These are phyloP conservation scores for Albugo candida DNA, from an alignment of 352 stramenopile genomes.

Conservation along the genomic window DNA sequence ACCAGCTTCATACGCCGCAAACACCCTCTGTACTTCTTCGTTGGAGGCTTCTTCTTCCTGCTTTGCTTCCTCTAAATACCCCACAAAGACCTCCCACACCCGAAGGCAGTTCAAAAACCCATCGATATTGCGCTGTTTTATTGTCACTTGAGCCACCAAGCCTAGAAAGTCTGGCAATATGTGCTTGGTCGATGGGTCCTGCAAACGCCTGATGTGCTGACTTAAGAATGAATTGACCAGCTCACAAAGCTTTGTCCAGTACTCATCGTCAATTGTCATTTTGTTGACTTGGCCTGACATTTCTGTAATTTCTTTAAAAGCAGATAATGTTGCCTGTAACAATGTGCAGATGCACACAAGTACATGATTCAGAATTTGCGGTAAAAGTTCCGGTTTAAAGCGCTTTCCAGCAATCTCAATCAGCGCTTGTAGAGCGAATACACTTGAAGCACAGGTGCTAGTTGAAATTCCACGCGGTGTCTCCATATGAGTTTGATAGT, in stretches of 20 bases:
- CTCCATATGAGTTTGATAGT: slow-evolving; percentile 12
- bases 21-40: slow-evolving; percentile 20
- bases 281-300: slow-evolving; percentile 13
- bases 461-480: no score
- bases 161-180: slow-evolving; percentile 36
- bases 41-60: slow-evolving; percentile 41
- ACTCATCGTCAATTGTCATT: slow-evolving; percentile 23
- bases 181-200: slow-evolving; percentile 24
- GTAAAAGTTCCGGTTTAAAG: slow-evolving; percentile 18
- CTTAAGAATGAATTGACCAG: slow-evolving; percentile 58
- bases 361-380: slow-evolving; percentile 30
- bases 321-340: slow-evolving; percentile 19
- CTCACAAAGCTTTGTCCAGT: slow-evolving; percentile 53
- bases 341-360: slow-evolving; percentile 32
- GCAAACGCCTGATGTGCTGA: slow-evolving; percentile 48
- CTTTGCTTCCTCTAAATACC: slow-evolving; percentile 60
- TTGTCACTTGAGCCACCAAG: slow-evolving; percentile 35
- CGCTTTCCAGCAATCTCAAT: slow-evolving; percentile 48
- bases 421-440: slow-evolving; percentile 31
- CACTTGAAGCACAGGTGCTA: slow-evolving; percentile 24
- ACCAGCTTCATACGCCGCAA: slow-evolving; percentile 46
- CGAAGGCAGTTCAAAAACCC: slow-evolving; percentile 62
- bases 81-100: slow-evolving; percentile 69
- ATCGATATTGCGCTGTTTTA: slow-evolving; percentile 45
- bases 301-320: slow-evolving; percentile 16